Conservation (phyloP, 2,329 filamentous ascomycete genomes). For the Hymenoscyphus fraxineus region DNA sequence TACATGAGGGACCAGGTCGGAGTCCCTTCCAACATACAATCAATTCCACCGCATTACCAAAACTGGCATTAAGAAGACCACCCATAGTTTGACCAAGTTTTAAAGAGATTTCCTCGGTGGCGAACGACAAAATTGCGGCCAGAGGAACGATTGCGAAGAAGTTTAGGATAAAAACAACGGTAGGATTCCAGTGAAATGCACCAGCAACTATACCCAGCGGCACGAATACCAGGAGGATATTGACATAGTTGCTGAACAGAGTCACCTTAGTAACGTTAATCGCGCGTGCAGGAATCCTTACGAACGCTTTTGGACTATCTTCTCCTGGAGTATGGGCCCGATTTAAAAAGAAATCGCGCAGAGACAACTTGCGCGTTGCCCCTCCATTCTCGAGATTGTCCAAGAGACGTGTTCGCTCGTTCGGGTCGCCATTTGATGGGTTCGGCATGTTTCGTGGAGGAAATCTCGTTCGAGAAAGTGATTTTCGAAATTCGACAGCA, state of each 20-base stretch:
- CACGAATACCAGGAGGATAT: conserved; percentile 73
- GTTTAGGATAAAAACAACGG: conserved; percentile 54
- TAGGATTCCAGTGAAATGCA: conserved; percentile 46
- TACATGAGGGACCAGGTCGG: not conserved
- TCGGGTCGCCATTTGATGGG: conserved; percentile 21
- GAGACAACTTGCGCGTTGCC: conserved; percentile 15
- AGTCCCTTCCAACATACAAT: conserved; percentile 39
- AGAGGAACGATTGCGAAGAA: conserved; percentile 58
- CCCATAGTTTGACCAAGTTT: conserved; percentile 55
- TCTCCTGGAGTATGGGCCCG: conserved; percentile 29
- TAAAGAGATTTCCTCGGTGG: conserved; percentile 40
- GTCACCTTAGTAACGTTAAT: conserved; percentile 34
- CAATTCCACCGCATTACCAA: conserved; percentile 52
- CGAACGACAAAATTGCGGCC: conserved; percentile 44
- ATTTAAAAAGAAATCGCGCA: conserved; percentile 29
- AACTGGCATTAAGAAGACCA: conserved; percentile 49
- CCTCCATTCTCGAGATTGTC: conserved; percentile 22
- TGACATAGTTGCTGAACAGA: conserved; percentile 52
- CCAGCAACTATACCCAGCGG: conserved; percentile 72
- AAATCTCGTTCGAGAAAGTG: conserved; percentile 19
- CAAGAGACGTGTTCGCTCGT: conserved; percentile 29
- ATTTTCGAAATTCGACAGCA: conserved; percentile 21
- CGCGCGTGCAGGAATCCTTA: conserved; percentile 28
- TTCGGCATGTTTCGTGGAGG: conserved; percentile 16
- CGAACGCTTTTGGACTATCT: conserved; percentile 30